phyloP scores from a whole-genome alignment of 352 stramenopile species.

The Globisporangium heterothallicum region DNA sequence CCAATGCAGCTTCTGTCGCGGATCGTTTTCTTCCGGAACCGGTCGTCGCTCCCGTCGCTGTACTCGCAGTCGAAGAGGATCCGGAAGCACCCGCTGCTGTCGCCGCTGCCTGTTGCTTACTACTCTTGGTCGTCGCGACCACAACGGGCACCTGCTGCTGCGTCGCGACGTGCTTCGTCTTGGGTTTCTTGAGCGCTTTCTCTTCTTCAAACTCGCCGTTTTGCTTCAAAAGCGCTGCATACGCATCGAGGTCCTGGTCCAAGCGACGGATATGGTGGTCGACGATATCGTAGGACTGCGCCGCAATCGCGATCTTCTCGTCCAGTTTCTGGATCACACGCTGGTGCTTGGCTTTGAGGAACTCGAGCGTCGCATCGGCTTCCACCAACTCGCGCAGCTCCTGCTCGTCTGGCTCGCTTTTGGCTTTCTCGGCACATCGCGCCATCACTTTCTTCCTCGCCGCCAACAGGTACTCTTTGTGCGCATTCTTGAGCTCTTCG shows the following conservation, averaged over 20 bases:
- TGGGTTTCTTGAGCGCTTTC: constrained; percentile 50
- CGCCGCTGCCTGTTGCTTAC: constrained; percentile 9
- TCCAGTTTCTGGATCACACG: constrained; percentile 81
- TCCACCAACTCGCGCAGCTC: constrained; percentile 67
- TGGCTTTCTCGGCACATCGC: constrained; percentile 42
- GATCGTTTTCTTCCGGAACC: constrained; percentile 43
- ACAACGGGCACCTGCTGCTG: neutral
- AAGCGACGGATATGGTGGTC: constrained; percentile 83
- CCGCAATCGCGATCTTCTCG: constrained; percentile 85
- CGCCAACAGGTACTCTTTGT: constrained; percentile 56
- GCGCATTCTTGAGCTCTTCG: constrained; percentile 61
- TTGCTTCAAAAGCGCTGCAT: constrained; percentile 58
- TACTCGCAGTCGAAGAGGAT: constrained; percentile 1
- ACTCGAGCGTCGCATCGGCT: constrained; percentile 36
- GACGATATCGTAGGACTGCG: constrained; percentile 83
- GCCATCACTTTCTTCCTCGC: constrained; percentile 59
- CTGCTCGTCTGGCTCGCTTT: constrained; percentile 47
- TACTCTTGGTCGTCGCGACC: constrained; percentile 9
- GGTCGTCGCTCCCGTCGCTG: constrained; percentile 11
- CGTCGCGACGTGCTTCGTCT: constrained; percentile 18
- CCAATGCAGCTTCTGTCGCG: constrained; percentile 24
- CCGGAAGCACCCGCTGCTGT: neutral
- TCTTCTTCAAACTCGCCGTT: constrained; percentile 83
- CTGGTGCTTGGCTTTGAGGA: constrained; percentile 52
- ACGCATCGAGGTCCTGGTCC: constrained; percentile 73